Evolutionary conservation across 768 basidiomycete genomes (phyloP).

Genomic region (Glaciozyma antarctica): DNA sequence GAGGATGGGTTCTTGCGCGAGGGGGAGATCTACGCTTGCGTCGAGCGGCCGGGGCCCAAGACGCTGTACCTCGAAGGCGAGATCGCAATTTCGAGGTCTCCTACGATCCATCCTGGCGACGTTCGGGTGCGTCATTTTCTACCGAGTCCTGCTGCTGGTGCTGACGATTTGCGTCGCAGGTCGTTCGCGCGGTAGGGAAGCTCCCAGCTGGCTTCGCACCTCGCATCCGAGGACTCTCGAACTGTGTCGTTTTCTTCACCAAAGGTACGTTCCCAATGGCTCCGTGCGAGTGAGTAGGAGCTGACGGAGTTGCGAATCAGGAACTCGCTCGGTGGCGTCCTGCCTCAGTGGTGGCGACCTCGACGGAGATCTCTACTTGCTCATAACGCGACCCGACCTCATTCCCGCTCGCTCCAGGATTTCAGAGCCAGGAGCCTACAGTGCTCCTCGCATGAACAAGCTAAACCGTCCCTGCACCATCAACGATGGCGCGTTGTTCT

Average conservation of each 20-base stretch:
- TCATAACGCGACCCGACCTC: slow-evolving; percentile 4
- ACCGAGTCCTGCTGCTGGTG: slow-evolving; percentile 49
- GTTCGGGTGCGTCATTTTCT: slow-evolving; percentile 48
- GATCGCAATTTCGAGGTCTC: slow-evolving; percentile 59
- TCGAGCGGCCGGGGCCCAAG: slow-evolving; percentile 45
- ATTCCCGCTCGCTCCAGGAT: background rate
- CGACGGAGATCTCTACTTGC: slow-evolving; percentile 17
- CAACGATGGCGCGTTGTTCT: slow-evolving; percentile 11
- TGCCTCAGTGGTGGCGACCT: slow-evolving; percentile 22
- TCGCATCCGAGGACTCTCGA: background rate
- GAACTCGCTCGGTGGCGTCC: slow-evolving; percentile 7
- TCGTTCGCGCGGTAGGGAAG: slow-evolving; percentile 40
- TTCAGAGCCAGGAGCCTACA: slow-evolving; percentile 12
- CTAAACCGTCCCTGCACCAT: slow-evolving; percentile 3
- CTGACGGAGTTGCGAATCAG: background rate
- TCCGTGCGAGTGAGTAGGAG: background rate
- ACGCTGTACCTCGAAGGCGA: slow-evolving; percentile 54
- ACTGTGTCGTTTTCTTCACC: slow-evolving; percentile 27
- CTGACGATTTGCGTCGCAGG: slow-evolving; percentile 13
- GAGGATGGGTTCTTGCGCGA: slow-evolving; percentile 39
- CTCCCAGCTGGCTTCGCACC: slow-evolving; percentile 1
- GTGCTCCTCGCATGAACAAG: too few relatives aligned
- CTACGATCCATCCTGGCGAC: slow-evolving; percentile 67
- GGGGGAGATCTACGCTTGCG: slow-evolving; percentile 48
- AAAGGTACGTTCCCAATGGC: background rate